Percentiles rank a stretch among this genome's conserved stretches.
Evolutionary conservation across 2,329 filamentous ascomycete species (phyloP).

Genomic region (Coleophoma cylindrospora): DNA sequence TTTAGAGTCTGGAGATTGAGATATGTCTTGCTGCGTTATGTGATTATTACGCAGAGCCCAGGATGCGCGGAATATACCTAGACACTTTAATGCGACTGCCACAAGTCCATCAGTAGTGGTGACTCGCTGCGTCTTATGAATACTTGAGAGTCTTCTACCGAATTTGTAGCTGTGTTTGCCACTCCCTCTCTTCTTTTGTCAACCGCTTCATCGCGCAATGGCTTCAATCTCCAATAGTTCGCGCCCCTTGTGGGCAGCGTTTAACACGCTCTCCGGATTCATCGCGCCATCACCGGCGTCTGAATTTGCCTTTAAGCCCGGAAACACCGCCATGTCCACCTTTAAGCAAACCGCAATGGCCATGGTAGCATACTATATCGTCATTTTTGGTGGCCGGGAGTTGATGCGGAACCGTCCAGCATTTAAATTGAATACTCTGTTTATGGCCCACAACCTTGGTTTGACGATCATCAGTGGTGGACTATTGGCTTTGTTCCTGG

Average conservation of each 20-base stretch:
- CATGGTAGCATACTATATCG: slow-evolving; percentile 7
- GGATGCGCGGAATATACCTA: neutral
- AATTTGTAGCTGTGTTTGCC: neutral
- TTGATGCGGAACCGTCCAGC: slow-evolving; percentile 9
- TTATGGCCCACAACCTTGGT: slow-evolving; percentile 9
- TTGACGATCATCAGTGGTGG: slow-evolving; percentile 7
- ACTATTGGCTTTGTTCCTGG: slow-evolving; percentile 7
- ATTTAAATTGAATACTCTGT: slow-evolving; percentile 10
- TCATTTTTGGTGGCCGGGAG: slow-evolving; percentile 10
- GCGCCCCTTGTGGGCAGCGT: neutral
- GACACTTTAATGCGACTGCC: neutral
- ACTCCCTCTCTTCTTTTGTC: neutral
- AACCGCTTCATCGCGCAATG: neutral
- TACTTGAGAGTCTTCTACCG: neutral
- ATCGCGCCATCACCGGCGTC: neutral
- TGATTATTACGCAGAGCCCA: neutral
- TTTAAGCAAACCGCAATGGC: slow-evolving; percentile 1
- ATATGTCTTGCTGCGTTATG: neutral
- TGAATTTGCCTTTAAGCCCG: slow-evolving; percentile 2
- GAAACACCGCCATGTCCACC: slow-evolving; percentile 9
- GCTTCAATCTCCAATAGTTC: neutral
- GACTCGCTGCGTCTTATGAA: neutral
- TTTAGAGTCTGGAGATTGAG: neutral
- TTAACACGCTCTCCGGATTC: neutral
- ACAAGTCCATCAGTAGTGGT: neutral